A percentile compares a stretch with the other conserved stretches of the same genome.
phyloP scores from a whole-genome alignment of 805 yeast species.

The Candida koratica region DNA sequence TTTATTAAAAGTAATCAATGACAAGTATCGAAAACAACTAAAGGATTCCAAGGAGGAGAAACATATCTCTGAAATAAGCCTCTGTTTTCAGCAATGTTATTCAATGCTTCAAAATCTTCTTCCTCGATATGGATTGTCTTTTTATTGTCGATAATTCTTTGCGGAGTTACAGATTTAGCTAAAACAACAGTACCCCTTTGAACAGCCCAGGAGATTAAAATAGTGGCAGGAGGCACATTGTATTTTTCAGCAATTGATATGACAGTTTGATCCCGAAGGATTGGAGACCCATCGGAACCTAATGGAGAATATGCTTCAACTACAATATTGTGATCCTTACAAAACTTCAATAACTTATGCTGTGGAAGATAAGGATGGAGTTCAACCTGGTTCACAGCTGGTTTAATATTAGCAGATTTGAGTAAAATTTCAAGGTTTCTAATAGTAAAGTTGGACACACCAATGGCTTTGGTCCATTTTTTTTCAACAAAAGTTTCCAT shows the following conservation, averaged over 20 bases:
- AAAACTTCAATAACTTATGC: slow-evolving; percentile 51
- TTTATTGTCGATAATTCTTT: slow-evolving; percentile 34
- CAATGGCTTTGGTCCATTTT: slow-evolving; percentile 62
- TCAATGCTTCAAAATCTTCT: slow-evolving; percentile 30
- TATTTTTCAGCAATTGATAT: slow-evolving; percentile 43
- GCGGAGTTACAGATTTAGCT: slow-evolving; percentile 31
- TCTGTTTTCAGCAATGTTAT: slow-evolving; percentile 24
- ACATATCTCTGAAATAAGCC: slow-evolving; percentile 15
- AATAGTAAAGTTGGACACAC: slow-evolving; percentile 70
- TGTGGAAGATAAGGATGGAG: slow-evolving; percentile 54
- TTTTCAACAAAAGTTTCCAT: slow-evolving; percentile 57
- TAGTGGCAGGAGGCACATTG: slow-evolving; percentile 44
- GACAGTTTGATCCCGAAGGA: slow-evolving; percentile 43
- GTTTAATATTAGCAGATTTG: slow-evolving; percentile 27
- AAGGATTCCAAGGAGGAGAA: slow-evolving; percentile 16
- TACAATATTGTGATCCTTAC: slow-evolving; percentile 49
- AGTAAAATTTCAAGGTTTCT: slow-evolving; percentile 38
- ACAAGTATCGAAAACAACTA: slow-evolving; percentile 13
- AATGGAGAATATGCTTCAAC: slow-evolving; percentile 82
- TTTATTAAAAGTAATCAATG: too few species aligned
- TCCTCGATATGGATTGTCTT: slow-evolving; percentile 29
- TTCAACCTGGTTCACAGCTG: slow-evolving; percentile 33
- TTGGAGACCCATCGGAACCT: slow-evolving; percentile 55
- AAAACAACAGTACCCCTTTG: slow-evolving; percentile 53
- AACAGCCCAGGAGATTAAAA: slow-evolving; percentile 60